Base-by-base conservation (phyloP, 2,329 filamentous ascomycete genomes). In the Pyrenophora seminiperda region DNA sequence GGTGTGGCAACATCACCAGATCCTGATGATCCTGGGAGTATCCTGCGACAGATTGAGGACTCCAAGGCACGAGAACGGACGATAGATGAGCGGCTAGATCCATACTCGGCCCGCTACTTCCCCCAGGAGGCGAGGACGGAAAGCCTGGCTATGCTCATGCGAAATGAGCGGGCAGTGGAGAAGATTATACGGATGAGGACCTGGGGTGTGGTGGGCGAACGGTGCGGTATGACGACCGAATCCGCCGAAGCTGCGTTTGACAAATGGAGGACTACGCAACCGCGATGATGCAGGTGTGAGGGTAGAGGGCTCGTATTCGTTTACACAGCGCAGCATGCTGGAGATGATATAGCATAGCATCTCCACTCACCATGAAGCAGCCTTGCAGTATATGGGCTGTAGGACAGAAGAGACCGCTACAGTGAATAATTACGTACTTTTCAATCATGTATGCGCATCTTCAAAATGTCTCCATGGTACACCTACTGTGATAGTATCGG, bases 51-150 rank as follows among this genome's bases (percentile, higher is more conserved):
- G 63, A 79, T 85, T 0, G 89, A 96, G 73, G 84, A 84, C 44
- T 82, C 85, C 50, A 84, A 79, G 62, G 85, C 89, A 56, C 80
- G 86, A 39, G 87, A 93, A 65, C 79, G 85, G 43, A 80, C 93
- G 0, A 86, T 97, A 4, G 84, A 97, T 70, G 94, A 97, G 75
- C 80, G 94, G 47, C 72, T 97, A 50, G 94, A 99, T 76, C 94
- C 94, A 2, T 99, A 99, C 70, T 92, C 89, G 7, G 88, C 80
- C 5, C 80, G 93, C 18, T 96, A 90, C 71, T 93, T 93, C 62
- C 86, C 89, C 0, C 77, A 79, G 42, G 91, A 97, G 75, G 81
- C 89, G 11, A 81, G 91, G 57, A 94, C 91, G 0, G 89, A 97
- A 74, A 83, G 82, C 40, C 72, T 99, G 53, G 91, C 91, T 7